Percentiles rank a stretch among this genome's conserved stretches.
These are phyloP conservation scores for Halteria grandinella DNA, from an alignment of 73 alveolate species.

Conservation along the genomic window DNA sequence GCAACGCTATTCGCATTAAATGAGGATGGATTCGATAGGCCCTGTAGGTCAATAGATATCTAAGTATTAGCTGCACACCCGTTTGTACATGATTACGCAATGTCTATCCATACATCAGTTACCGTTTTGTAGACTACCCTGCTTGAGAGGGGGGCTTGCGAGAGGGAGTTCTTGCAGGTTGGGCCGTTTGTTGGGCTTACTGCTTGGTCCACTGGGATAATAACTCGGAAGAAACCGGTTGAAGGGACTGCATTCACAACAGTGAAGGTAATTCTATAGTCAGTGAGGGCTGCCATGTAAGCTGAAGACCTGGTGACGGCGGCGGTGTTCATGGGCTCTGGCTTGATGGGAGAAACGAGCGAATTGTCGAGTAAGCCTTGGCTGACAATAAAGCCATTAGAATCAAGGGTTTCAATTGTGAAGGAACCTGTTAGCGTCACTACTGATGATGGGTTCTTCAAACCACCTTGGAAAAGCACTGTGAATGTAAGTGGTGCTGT, in stretches of 20 bases:
- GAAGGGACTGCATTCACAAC: constrained; percentile 23
- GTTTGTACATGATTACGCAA: constrained; percentile 7
- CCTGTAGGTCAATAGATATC: background rate
- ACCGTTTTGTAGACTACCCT: background rate
- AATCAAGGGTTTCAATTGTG: background rate
- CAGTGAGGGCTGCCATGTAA: constrained; percentile 19
- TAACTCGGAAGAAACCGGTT: constrained; percentile 10
- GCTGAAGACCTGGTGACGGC: constrained; percentile 31
- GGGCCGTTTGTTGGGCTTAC: constrained; percentile 29
- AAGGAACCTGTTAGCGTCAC: background rate
- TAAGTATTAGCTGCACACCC: constrained; percentile 33
- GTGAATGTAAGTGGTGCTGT: constrained; percentile 28
- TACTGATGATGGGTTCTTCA: constrained; percentile 53
- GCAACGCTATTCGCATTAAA: constrained; percentile 22
- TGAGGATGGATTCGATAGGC: constrained; percentile 23
- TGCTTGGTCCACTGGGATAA: constrained; percentile 30
- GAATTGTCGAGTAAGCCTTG: constrained; percentile 24
- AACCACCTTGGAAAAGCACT: constrained; percentile 15
- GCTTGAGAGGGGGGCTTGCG: constrained; percentile 3
- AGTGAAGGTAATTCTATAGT: constrained; percentile 16
- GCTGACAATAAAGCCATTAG: constrained; percentile 6
- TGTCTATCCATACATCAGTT: constrained; percentile 3
- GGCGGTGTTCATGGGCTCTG: constrained; percentile 31
- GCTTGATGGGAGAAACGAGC: background rate
- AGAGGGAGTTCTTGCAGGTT: constrained; percentile 5